Conservation (phyloP, 495 filamentous ascomycete genomes). For the Margaritispora aquatica region DNA sequence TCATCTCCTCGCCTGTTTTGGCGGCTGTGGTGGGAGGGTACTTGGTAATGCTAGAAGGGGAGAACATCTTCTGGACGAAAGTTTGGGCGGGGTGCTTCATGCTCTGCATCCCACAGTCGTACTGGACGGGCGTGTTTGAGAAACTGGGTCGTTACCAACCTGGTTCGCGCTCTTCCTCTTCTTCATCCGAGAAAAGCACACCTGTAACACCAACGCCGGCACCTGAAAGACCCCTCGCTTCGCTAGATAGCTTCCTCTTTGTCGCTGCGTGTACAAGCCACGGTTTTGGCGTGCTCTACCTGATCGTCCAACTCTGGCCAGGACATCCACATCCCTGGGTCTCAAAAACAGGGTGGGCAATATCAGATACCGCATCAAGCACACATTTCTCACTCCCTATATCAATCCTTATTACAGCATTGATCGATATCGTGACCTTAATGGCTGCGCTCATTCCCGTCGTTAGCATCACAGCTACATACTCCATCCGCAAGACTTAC, state of each 20-base stretch:
- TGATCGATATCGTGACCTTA: neutral
- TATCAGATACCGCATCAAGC: neutral
- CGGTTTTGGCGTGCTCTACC: neutral
- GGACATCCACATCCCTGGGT: neutral
- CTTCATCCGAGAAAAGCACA: neutral
- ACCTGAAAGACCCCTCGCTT: neutral
- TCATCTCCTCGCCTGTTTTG: neutral
- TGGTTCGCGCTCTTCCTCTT: neutral
- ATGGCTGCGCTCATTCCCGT: neutral
- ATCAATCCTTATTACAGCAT: neutral
- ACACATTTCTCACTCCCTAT: neutral
- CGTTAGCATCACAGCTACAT: neutral
- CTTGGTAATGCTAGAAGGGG: neutral
- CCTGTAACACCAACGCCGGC: neutral
- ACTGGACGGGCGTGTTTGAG: neutral
- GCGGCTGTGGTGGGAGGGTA: neutral
- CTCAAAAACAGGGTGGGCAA: neutral
- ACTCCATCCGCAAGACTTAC: neutral
- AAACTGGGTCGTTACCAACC: neutral
- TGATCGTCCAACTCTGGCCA: neutral
- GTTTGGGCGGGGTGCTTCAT: neutral
- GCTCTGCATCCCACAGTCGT: neutral
- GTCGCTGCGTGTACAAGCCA: neutral
- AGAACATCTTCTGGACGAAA: neutral
- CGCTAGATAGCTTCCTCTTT: neutral